A percentile compares a stretch with the other conserved stretches of the same genome.
phyloP scores from a whole-genome alignment of 768 basidiomycete species.

The Panaeolus cyanescens region DNA sequence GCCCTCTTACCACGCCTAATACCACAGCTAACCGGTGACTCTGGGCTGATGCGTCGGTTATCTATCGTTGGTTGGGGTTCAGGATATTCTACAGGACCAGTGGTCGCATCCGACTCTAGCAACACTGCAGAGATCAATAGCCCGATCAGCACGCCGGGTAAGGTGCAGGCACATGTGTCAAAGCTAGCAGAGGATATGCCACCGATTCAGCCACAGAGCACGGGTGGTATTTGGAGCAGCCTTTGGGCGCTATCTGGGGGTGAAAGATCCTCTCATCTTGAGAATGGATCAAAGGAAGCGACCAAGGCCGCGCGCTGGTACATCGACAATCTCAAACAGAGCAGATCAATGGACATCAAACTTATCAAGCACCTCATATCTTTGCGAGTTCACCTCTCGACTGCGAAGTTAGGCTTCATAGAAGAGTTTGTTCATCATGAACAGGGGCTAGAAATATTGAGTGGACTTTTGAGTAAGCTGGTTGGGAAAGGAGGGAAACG shows the following conservation, averaged over 20 bases:
- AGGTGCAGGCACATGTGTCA: slow-evolving; percentile 27
- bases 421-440: slow-evolving; percentile 70
- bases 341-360: slow-evolving; percentile 56
- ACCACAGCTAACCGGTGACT: slow-evolving; percentile 77
- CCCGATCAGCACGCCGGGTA: slow-evolving; percentile 18
- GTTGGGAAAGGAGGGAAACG: slow-evolving; percentile 71
- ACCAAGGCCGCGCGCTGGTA: slow-evolving; percentile 60
- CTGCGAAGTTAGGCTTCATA: slow-evolving; percentile 77
- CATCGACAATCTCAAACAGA: slow-evolving; percentile 58
- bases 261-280: slow-evolving; percentile 34
- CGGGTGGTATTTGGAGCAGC: slow-evolving; percentile 74
- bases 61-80: slow-evolving; percentile 67
- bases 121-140: slow-evolving; percentile 31
- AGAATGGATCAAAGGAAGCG: slow-evolving; percentile 36
- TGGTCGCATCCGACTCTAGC: slow-evolving; percentile 26
- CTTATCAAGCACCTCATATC: slow-evolving; percentile 79
- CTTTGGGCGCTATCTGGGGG: slow-evolving; percentile 78
- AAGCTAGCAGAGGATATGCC: slow-evolving; percentile 35
- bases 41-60: slow-evolving; percentile 65
- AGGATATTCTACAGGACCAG: slow-evolving; percentile 38
- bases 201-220: slow-evolving; percentile 61
- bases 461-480: slow-evolving; percentile 54
- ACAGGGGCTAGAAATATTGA: slow-evolving; percentile 68
- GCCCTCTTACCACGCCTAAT: slow-evolving; percentile 65
- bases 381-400: slow-evolving; percentile 84